Evolutionary conservation across 805 yeast species (phyloP), one percentile per base, ranked within the genome.

Genomic region (Nakazawaea ambrosiae): DNA sequence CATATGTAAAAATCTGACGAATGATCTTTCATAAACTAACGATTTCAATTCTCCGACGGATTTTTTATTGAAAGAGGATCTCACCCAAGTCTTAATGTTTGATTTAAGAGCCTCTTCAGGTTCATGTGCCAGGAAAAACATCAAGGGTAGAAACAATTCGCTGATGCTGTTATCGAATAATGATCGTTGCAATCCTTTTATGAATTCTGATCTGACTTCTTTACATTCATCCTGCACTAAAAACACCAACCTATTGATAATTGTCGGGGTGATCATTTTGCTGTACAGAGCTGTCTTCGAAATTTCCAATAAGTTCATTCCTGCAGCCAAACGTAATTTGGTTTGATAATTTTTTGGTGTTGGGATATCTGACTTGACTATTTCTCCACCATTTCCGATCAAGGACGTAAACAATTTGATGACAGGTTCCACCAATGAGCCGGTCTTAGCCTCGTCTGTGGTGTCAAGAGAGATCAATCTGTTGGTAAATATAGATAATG

Each of bases 51-150:
- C 55, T 10, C 57, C 49, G 17, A 48, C 5, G 5, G 20, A 20
- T 14, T 57, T 51, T 36, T 70, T 57, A 19, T 56, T 56, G 43
- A 70, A 68, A 12, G 79, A 66, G 1, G 90, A 79, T 32, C 68
- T 66, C 4, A 85, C 67, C 96, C 96, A 88, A 1, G 80, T 81
- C 26, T 66, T 65, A 0, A 75, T 69, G 28, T 73, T 70, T 1
- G 59, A 54, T 42, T 66, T 72, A 27, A 86, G 51, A 1, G 56
- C 55, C 3, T 47, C 48, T 20, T 73, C 69, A 0, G 94, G 90
- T 50, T 88, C 97, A 50, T 75, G 78, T 1, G 92, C 95, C 48
- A 73, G 65, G 51, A 84, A 81, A 52, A 81, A 85, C 1, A 84
- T 61, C 17, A 85, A 53, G 1, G 87, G 79, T 30, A 82, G 49